Percentiles rank a stretch among this genome's conserved stretches.
Evolutionary conservation across 495 filamentous ascomycete genomes (phyloP).

Genomic region (Alectoria sarmentosa): DNA sequence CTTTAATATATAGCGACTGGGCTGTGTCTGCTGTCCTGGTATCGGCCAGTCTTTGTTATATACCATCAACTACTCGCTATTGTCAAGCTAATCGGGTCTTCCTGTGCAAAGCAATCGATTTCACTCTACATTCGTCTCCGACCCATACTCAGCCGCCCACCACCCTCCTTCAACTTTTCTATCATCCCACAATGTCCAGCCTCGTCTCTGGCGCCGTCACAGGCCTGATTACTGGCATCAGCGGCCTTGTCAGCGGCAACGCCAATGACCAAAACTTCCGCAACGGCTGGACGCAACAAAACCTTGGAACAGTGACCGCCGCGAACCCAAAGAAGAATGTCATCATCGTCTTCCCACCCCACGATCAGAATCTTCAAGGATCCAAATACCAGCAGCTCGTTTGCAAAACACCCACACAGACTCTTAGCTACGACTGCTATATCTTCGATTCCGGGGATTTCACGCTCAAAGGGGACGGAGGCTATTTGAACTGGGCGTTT

Average conservation of each 20-base stretch:
- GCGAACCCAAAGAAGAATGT: background rate
- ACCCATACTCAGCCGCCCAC: background rate
- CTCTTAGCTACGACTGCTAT: background rate
- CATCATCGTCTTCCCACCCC: background rate
- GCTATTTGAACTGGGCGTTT: conserved; percentile 1
- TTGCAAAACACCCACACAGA: background rate
- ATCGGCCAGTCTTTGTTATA: background rate
- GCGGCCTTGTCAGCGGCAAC: background rate
- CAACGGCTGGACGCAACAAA: background rate
- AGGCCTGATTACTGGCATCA: background rate
- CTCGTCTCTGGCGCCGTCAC: background rate
- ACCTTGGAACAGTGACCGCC: background rate
- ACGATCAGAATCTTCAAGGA: background rate
- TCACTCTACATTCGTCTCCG: background rate
- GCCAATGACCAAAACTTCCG: conserved; percentile 1
- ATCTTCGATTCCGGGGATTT: background rate
- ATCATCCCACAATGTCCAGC: background rate
- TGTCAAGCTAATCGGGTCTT: background rate
- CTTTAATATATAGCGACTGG: background rate
- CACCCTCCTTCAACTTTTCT: background rate
- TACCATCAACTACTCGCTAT: background rate
- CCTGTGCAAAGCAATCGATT: background rate
- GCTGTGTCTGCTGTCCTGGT: background rate
- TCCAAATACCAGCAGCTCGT: background rate
- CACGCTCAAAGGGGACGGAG: background rate